Evolutionary conservation across 2,329 filamentous ascomycete genomes (phyloP).

Genomic region (Penicillium sp.): DNA sequence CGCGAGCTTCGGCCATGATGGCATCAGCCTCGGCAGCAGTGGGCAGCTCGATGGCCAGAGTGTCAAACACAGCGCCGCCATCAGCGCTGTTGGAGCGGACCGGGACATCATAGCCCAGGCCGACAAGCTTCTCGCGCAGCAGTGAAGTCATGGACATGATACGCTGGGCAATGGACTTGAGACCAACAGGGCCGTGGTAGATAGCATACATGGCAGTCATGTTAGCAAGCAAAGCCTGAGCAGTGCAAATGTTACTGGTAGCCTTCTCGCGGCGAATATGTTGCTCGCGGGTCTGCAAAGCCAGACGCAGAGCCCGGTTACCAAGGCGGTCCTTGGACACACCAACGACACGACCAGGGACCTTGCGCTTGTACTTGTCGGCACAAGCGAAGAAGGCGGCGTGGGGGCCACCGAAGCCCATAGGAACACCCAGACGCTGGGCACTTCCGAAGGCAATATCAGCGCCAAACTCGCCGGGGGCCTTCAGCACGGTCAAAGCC

Average conservation of each 20-base stretch:
- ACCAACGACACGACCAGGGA: slow-evolving; percentile 85
- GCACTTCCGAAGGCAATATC: slow-evolving; percentile 94
- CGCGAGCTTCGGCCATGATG: slow-evolving; percentile 52
- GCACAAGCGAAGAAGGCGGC: slow-evolving; percentile 92
- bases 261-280: slow-evolving; percentile 96
- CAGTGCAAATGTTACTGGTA: slow-evolving; percentile 95
- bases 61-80: slow-evolving; percentile 71
- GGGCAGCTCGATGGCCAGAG: slow-evolving; percentile 65
- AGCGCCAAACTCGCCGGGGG: slow-evolving; percentile 90
- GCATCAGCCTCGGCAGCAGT: slow-evolving; percentile 53
- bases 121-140: slow-evolving; percentile 63
- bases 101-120: slow-evolving; percentile 64
- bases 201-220: slow-evolving; percentile 95
- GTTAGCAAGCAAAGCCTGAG: slow-evolving; percentile 89
- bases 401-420: slow-evolving; percentile 92
- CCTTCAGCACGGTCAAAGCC: slow-evolving; percentile 80
- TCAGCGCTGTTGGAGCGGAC: slow-evolving; percentile 57
- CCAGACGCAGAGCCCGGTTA: slow-evolving; percentile 75
- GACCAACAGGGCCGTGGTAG: slow-evolving; percentile 83
- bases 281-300: slow-evolving; percentile 90
- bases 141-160: slow-evolving; percentile 70
- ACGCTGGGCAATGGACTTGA: slow-evolving; percentile 79
- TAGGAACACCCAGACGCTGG: slow-evolving; percentile 86
- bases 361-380: slow-evolving; percentile 91
- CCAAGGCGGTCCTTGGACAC: slow-evolving; percentile 88